Conservation (phyloP, 1,284 basidiomycete genomes). For the Fistulina hepatica region DNA sequence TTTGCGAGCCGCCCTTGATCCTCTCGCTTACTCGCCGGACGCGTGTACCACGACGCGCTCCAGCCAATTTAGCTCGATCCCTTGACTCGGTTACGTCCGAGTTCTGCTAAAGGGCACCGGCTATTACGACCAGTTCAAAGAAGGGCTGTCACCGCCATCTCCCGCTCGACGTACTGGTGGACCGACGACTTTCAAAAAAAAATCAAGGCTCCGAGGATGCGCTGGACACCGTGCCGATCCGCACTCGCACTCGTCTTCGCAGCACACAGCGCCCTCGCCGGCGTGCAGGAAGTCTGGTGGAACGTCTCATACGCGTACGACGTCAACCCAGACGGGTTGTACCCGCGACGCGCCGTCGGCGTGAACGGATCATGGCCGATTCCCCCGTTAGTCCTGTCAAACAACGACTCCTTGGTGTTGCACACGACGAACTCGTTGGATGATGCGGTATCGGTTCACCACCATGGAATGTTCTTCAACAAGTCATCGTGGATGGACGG, state of each 20-base stretch:
- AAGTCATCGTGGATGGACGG: slow-evolving; percentile 82
- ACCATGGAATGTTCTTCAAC: slow-evolving; percentile 94
- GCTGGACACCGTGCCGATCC: too few species aligned
- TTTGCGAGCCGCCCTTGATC: too few species aligned
- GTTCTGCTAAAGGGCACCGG: too few species aligned
- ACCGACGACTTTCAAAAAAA: too few species aligned
- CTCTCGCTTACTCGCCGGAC: too few species aligned
- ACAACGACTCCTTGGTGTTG: slow-evolving; percentile 62
- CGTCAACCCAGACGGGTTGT: slow-evolving; percentile 69
- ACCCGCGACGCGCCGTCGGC: slow-evolving; percentile 67
- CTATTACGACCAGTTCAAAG: too few species aligned
- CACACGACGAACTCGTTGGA: slow-evolving; percentile 71
- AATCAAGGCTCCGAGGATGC: too few species aligned
- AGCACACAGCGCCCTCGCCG: slow-evolving; percentile 35
- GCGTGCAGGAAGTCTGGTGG: slow-evolving; percentile 67
- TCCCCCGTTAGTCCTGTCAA: slow-evolving; percentile 65
- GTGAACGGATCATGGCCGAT: slow-evolving; percentile 92
- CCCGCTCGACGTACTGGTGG: too few species aligned
- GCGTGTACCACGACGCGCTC: too few species aligned
- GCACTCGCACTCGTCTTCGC: slow-evolving; percentile 14
- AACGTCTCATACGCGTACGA: slow-evolving; percentile 64
- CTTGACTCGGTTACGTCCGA: too few species aligned
- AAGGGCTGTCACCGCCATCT: too few species aligned
- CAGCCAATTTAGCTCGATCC: too few species aligned
- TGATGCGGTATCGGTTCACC: slow-evolving; percentile 56